A percentile compares a stretch with the other conserved stretches of the same genome.
Evolutionary conservation across 805 yeast species (phyloP).

Genomic region (Starmera quercuum): DNA sequence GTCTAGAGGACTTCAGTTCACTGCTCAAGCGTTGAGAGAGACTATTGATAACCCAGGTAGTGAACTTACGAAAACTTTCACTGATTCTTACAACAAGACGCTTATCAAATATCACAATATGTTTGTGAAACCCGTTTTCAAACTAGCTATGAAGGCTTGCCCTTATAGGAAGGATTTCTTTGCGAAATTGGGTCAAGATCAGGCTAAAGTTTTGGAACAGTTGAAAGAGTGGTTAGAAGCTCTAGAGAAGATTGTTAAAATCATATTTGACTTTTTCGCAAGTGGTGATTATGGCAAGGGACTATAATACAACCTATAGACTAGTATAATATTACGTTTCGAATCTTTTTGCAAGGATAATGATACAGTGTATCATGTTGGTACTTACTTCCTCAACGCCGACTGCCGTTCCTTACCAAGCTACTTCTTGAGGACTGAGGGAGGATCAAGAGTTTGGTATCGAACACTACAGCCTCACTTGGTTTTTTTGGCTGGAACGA

Average conservation of each 20-base stretch:
- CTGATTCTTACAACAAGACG: conserved; percentile 78
- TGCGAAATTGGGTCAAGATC: conserved; percentile 71
- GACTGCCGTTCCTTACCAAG: too few relatives aligned
- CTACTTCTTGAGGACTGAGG: too few relatives aligned
- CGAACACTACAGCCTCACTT: too few relatives aligned
- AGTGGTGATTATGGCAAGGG: conserved; percentile 88
- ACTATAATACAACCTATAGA: too few relatives aligned
- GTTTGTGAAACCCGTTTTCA: conserved; percentile 79
- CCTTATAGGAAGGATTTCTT: conserved; percentile 87
- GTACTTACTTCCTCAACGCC: too few relatives aligned
- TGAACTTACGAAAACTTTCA: conserved; percentile 73
- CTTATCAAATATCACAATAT: conserved; percentile 75
- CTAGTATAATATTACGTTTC: too few relatives aligned
- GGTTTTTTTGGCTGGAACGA: too few relatives aligned
- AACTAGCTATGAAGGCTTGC: conserved; percentile 91
- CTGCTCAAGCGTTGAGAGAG: conserved; percentile 84
- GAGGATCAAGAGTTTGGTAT: too few relatives aligned
- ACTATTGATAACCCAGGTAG: conserved; percentile 51
- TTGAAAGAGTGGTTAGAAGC: conserved; percentile 69
- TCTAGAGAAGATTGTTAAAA: conserved; percentile 63
- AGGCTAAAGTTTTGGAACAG: conserved; percentile 57
- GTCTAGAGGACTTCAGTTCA: conserved; percentile 77
- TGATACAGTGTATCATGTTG: too few relatives aligned
- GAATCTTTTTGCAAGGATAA: too few relatives aligned
- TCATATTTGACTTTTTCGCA: conserved; percentile 67